Conservation (phyloP, 768 basidiomycete species). For the Candolleomyces efflorescens region DNA sequence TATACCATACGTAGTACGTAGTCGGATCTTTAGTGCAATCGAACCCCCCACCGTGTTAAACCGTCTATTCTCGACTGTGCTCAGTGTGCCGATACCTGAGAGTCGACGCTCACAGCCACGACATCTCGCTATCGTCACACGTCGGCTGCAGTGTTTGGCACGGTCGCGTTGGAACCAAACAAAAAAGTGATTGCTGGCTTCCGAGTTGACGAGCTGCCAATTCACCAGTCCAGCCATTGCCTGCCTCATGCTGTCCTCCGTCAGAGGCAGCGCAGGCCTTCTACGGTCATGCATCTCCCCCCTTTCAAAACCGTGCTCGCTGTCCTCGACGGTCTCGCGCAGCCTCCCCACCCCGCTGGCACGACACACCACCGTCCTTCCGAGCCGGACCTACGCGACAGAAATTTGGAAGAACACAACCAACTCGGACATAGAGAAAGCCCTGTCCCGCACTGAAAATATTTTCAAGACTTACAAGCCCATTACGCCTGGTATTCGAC, state of each 20-base stretch:
- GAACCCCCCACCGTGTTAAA: too few relatives aligned
- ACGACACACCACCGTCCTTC: constrained; percentile 19
- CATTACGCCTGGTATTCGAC: constrained; percentile 80
- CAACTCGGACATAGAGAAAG: constrained; percentile 31
- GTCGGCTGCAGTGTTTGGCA: constrained; percentile 10
- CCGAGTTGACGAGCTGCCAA: constrained; percentile 12
- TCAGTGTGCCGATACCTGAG: too few relatives aligned
- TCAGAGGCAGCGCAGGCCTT: constrained; percentile 30
- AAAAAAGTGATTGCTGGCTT: constrained; percentile 3
- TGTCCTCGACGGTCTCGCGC: constrained; percentile 15
- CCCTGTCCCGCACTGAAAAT: constrained; percentile 47
- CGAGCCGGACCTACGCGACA: constrained; percentile 31
- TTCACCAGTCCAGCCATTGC: constrained; percentile 16
- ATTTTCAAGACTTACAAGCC: constrained; percentile 91
- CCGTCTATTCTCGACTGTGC: too few relatives aligned
- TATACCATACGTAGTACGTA: too few relatives aligned
- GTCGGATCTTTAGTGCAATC: too few relatives aligned
- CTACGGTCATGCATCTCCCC: not conserved
- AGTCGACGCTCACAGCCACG: too few relatives aligned
- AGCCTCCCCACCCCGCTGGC: constrained; percentile 11
- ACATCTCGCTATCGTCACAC: too few relatives aligned
- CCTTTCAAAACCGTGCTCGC: constrained; percentile 22
- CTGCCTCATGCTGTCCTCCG: constrained; percentile 37
- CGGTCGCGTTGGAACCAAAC: constrained; percentile 11
- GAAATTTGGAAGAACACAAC: constrained; percentile 33